phyloP scores from a whole-genome alignment of 495 filamentous ascomycete species.

The Collariella sp. region DNA sequence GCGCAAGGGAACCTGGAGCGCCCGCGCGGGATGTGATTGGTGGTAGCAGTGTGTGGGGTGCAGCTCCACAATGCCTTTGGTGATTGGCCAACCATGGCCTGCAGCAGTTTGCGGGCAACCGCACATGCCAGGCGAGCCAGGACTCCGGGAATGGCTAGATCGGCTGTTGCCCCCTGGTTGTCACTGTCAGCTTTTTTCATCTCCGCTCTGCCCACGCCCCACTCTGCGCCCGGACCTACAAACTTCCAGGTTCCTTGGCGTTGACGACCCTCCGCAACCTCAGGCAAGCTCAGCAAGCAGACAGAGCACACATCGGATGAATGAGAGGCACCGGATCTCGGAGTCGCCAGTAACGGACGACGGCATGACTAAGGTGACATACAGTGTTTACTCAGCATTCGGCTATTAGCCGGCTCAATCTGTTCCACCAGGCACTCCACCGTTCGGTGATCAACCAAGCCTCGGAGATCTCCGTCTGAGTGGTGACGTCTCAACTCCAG shows the following conservation, averaged over 20 bases:
- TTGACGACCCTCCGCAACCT: too few species aligned
- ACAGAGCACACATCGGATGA: too few species aligned
- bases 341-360: too few species aligned
- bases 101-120: conserved; percentile 15
- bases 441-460: too few species aligned
- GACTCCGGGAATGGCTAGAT: conserved; percentile 20
- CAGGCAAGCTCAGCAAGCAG: too few species aligned
- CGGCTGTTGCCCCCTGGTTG: conserved; percentile 22
- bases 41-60: conserved; percentile 7
- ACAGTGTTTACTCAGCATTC: too few species aligned
- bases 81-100: conserved; percentile 18
- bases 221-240: conserved; percentile 8
- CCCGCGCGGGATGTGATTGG: conserved; percentile 17
- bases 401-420: too few species aligned
- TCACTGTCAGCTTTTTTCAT: conserved; percentile 8
- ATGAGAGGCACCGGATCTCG: too few species aligned
- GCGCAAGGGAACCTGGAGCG: conserved; percentile 8
- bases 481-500: too few species aligned
- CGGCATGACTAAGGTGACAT: too few species aligned
- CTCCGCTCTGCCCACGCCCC: conserved; percentile 14
- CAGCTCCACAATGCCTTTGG: background rate
- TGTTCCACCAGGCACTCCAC: too few species aligned
- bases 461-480: too few species aligned
- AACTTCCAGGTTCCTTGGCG: conserved; percentile 7
- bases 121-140: conserved; percentile 20